Base-by-base conservation (phyloP, 2,329 filamentous ascomycete genomes). In the Cadophora gregata region DNA sequence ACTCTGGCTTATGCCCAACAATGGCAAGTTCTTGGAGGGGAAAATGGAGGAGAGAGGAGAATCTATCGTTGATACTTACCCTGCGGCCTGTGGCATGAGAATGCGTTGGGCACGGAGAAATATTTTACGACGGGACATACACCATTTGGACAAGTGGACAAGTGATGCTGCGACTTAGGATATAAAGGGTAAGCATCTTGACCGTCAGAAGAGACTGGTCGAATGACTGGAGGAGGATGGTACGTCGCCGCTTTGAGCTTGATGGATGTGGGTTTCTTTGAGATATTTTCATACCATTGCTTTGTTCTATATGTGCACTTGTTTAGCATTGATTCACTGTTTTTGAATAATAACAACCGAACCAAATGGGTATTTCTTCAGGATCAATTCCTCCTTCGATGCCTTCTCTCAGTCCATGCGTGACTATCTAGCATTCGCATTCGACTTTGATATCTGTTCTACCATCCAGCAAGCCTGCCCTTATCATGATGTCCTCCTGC, bases 21-120 rank as follows among this genome's bases (percentile, higher is more conserved):
- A 83, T 87, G 85, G 81, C 82, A 84, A 81, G 80, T 80, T 80
- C 80, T 81, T 84, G 85, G 87, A 89, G 86, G 87, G 87, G 87
- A 89, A 89, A 89, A 78, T 85, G 86, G 83, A 86, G 86, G 87
- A 86, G 73, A 89, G 86, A 87, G 71, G 72, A 81, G 83, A 76
- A 79, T 71, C 71, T 64, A 72, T 72, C 79, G 82, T 84, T 83
- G 81, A 78, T 75, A 82, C 85, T 88, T 88, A 88, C 84, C 84
- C 84, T 86, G 81, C 79, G 81, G 80, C 82, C 82, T 79, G 70
- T 70, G 72, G 75, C 76, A 76, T 76, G 75, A 72, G 72, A 77
- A 75, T 76, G 75, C 75, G 69, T 77, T 72, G 75, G 75, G 74
- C 67, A 67, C 53, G 64, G 62, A 65, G 67, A 63, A 63, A 64